Evolutionary conservation across 345 rosid species (phyloP), one percentile per base, ranked within the genome.

Genomic region (Acer saccharum): DNA sequence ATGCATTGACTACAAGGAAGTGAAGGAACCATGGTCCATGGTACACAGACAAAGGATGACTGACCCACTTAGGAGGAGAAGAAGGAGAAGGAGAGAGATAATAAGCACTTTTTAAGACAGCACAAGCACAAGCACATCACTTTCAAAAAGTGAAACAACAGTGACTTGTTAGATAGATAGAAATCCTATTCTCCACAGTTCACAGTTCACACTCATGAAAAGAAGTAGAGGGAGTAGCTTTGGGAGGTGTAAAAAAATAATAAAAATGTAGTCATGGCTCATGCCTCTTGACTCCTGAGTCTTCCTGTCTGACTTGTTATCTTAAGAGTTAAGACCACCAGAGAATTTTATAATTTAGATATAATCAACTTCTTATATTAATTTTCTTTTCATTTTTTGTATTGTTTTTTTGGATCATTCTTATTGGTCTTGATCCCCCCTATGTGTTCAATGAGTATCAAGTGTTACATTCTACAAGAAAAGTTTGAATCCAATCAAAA

Each of bases 1-100:
- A 58, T 25, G 72, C 75, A 78, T 81, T 75, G 83, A 82, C 80
- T 27, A 20, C 72, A 12, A 64, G 65, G n/a, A n/a, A n/a, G n/a
- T n/a, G n/a, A n/a, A n/a, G n/a, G 50, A 46, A 46, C 50, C 50
- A 57, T 63, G 63, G 39, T 60, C 68, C 54, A 46, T 35, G 39
- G 39, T 4, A 35, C 39, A 35, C 39, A 20, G 25, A 11, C 18
- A 54, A 18, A 54, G 5, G 39, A 4, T 35, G 16, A 66, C 66
- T 52, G 63, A 17, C 74, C 32, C 80, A 81, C 81, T 25, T 25
- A 73, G 1, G 1, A 25, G 81, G 76, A 46, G 3, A 11, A 43
- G 10, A 14, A 50, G 17, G 9, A 6, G 25, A 25, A 25, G 63
- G 23, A n/a, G 10, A 44, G 9, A 9, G 12, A 44, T 7, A 29